These are phyloP conservation scores for Dorcoceras hygrometricum DNA, from an alignment of 257 asterid genomes.

Conservation along the genomic window DNA sequence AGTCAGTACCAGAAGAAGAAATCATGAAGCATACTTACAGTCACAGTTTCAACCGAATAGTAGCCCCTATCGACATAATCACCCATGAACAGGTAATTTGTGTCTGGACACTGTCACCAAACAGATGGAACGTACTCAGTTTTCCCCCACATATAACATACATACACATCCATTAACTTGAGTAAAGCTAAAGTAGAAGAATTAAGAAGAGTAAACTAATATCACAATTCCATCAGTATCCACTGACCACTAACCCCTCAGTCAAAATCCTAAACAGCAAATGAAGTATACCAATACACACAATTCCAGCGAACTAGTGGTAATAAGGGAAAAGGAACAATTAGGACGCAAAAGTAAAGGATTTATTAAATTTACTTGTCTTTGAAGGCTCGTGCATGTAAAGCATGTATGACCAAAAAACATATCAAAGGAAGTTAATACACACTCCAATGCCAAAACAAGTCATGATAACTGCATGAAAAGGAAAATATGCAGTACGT, in stretches of 20 bases:
- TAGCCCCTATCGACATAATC: conserved; percentile 75
- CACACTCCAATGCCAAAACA: background rate
- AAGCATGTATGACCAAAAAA: conserved; percentile 14
- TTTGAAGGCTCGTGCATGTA: background rate
- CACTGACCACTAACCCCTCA: background rate
- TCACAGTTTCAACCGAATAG: conserved; percentile 66
- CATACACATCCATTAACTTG: background rate
- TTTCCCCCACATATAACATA: background rate
- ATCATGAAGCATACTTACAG: conserved; percentile 41
- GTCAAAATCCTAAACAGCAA: background rate
- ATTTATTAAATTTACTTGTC: background rate
- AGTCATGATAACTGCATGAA: conserved; percentile 1
- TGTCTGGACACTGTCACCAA: conserved; percentile 59
- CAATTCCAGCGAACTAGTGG: background rate
- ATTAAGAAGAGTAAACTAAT: background rate
- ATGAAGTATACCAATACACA: background rate
- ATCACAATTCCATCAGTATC: background rate
- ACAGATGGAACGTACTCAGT: conserved; percentile 12
- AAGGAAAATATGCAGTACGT: conserved; percentile 11
- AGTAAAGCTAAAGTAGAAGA: background rate
- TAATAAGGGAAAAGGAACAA: too few species aligned
- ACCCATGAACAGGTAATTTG: conserved; percentile 63
- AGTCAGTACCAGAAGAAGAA: background rate
- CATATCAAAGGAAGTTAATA: background rate
- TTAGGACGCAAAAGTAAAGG: background rate